Conservation (phyloP, 2,329 filamentous ascomycete species). For the Hymenoscyphus infarciens region DNA sequence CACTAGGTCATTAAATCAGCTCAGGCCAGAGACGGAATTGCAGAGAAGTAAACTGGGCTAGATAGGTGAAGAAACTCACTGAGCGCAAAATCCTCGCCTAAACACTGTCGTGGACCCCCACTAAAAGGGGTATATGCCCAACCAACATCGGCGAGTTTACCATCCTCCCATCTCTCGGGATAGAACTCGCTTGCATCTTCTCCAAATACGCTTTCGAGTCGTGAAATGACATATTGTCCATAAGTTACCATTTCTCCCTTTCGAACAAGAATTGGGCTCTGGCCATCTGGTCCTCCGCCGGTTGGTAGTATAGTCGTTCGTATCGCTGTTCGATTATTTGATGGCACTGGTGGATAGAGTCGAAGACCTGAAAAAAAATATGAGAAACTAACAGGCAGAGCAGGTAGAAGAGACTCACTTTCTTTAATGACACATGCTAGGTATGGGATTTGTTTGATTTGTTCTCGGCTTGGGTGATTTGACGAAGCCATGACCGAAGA, state of each 20-base stretch:
- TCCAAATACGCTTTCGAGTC: conserved; percentile 35
- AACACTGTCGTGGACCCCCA: conserved; percentile 36
- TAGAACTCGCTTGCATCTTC: conserved; percentile 34
- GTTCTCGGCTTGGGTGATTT: conserved; percentile 22
- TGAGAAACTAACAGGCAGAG: background rate
- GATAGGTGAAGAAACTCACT: background rate
- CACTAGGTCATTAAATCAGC: conserved; percentile 12
- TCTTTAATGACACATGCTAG: conserved; percentile 22
- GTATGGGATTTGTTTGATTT: conserved; percentile 17
- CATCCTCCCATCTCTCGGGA: conserved; percentile 34
- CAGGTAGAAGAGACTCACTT: conserved; percentile 12
- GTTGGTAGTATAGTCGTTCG: conserved; percentile 30
- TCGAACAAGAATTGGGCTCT: conserved; percentile 16
- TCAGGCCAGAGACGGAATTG: background rate
- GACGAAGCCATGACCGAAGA: conserved; percentile 49
- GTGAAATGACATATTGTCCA: conserved; percentile 28
- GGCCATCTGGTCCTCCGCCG: conserved; percentile 34
- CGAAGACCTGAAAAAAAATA: conserved; percentile 13
- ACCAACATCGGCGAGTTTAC: conserved; percentile 39
- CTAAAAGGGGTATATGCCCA: conserved; percentile 38
- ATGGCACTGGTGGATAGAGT: conserved; percentile 31
- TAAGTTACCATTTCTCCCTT: conserved; percentile 28
- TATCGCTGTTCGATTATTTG: conserved; percentile 28
- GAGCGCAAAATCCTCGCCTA: conserved; percentile 37
- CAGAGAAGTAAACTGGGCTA: background rate